Evolutionary conservation across 1,284 basidiomycete species (phyloP), one percentile per base, ranked within the genome.

Genomic region (Neotropicomus parvogracilis): DNA sequence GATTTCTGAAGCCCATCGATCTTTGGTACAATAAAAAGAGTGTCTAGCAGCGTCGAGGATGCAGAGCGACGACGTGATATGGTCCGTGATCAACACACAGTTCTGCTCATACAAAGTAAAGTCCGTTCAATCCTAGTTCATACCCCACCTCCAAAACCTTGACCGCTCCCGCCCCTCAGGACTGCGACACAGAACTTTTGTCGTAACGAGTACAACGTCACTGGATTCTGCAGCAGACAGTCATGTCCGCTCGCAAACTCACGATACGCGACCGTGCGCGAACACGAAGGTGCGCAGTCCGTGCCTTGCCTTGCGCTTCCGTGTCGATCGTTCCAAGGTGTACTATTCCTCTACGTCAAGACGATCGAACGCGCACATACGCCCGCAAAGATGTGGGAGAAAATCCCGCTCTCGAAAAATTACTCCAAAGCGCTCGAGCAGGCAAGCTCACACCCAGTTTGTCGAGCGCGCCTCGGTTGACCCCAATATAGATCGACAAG

Each of bases 71-170:
- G 92, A 95, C 70, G 87, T 95, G 57, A 95, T 95, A 56, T 95
- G 92, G 92, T 89, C 87, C 24, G 88, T 94, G 35, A 95, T 95
- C 66, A 93, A 93, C 69, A 79, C 83, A 55, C 89, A 93, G 68
- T 94, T 95, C 68, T 97, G 94, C 74, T 95, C 92, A 0, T 97
- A 95, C 71, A 97, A 95, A 86, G 92, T 97, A 77, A 97, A 94
- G 93, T 94, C 60, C 65, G 89, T 74, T 34, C 43, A 3, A 17
- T 43, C 48, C 33, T 16, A 5, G 9, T 48, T 42, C 47, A 16
- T 26, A 17, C 38, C 36, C n/a, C 37, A 38, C n/a, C 35, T 36
- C 27, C 40, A 27, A 21, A 21, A 4, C 49, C 37, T 53, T 43
- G 43, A 49, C 41, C 46, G 21, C 49, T 36, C 13, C 32, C 40